Percentiles rank a stretch among this genome's conserved stretches.
Conservation (phyloP, 106 monocot genomes). For the Phalaenopsis equestris region DNA sequence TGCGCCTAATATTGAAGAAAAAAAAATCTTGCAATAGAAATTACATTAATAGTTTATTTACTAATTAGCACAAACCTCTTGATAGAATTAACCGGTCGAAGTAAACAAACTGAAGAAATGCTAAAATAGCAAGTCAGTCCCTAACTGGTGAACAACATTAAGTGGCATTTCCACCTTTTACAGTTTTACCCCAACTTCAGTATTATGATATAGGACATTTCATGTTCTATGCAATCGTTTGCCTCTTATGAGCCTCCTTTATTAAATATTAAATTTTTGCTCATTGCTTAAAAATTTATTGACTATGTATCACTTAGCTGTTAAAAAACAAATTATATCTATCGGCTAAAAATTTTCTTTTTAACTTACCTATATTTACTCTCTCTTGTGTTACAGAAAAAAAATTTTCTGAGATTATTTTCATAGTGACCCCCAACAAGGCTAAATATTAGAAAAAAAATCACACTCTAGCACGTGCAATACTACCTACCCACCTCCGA, state of each 20-base stretch:
- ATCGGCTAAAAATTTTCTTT: neutral
- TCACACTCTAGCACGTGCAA: neutral
- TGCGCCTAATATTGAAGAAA: constrained; percentile 1
- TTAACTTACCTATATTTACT: too few relatives aligned
- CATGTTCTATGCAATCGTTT: neutral
- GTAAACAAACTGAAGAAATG: neutral
- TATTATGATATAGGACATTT: neutral
- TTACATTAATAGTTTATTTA: too few relatives aligned
- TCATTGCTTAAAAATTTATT: neutral
- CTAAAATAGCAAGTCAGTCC: neutral
- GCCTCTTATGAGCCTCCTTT: neutral
- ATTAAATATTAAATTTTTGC: neutral
- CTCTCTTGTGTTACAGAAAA: neutral
- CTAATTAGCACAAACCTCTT: neutral
- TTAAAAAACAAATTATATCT: neutral
- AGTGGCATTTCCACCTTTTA: neutral
- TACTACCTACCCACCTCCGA: constrained; percentile 27
- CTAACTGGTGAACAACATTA: neutral
- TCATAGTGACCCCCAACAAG: too few relatives aligned
- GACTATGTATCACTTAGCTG: neutral
- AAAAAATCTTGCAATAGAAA: neutral
- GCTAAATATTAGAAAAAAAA: neutral
- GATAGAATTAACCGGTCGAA: neutral
- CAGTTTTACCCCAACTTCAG: neutral
- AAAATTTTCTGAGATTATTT: neutral